Percentiles rank a stretch among this genome's conserved stretches.
These are phyloP conservation scores for Gnomoniopsis smithogilvyi DNA, from an alignment of 2,329 filamentous ascomycete species.

Conservation along the genomic window DNA sequence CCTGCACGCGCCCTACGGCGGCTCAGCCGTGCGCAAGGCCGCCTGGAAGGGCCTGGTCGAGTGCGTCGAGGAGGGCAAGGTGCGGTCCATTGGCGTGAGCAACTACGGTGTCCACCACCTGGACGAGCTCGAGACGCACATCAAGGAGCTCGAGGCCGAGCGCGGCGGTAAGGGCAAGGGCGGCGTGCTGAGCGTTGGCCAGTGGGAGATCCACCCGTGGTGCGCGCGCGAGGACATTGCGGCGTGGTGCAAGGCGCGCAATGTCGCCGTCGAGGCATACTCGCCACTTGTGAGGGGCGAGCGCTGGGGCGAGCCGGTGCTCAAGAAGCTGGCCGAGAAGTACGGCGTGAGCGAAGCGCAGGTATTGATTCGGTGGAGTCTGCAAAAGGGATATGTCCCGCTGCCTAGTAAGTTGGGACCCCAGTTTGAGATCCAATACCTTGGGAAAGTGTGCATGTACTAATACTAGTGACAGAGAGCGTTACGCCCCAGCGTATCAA, in stretches of 20 bases:
- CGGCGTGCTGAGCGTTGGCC: slow-evolving; percentile 76
- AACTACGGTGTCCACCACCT: slow-evolving; percentile 65
- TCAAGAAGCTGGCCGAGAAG: slow-evolving; percentile 66
- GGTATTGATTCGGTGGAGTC: slow-evolving; percentile 74
- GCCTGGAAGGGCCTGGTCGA: slow-evolving; percentile 64
- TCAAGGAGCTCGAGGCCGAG: slow-evolving; percentile 58
- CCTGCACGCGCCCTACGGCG: slow-evolving; percentile 60
- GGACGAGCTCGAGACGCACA: slow-evolving; percentile 56
- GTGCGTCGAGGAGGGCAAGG: slow-evolving; percentile 57
- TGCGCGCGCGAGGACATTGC: slow-evolving; percentile 75
- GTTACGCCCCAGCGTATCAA: slow-evolving; percentile 64
- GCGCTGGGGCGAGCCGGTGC: slow-evolving; percentile 65
- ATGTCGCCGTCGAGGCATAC: slow-evolving; percentile 62
- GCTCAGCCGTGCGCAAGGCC: slow-evolving; percentile 51
- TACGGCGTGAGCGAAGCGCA: slow-evolving; percentile 73
- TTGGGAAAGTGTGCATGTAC: background rate
- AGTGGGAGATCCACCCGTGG: slow-evolving; percentile 92
- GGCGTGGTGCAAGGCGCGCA: slow-evolving; percentile 66
- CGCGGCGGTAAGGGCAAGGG: slow-evolving; percentile 61
- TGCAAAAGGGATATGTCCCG: slow-evolving; percentile 75
- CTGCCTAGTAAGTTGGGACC: slow-evolving; percentile 41
- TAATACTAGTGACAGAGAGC: slow-evolving; percentile 49
- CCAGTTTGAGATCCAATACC: background rate
- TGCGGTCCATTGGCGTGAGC: slow-evolving; percentile 60
- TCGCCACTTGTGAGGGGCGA: slow-evolving; percentile 62